Conservation (phyloP, 2,329 filamentous ascomycete species). For the Colletotrichum falcatum region DNA sequence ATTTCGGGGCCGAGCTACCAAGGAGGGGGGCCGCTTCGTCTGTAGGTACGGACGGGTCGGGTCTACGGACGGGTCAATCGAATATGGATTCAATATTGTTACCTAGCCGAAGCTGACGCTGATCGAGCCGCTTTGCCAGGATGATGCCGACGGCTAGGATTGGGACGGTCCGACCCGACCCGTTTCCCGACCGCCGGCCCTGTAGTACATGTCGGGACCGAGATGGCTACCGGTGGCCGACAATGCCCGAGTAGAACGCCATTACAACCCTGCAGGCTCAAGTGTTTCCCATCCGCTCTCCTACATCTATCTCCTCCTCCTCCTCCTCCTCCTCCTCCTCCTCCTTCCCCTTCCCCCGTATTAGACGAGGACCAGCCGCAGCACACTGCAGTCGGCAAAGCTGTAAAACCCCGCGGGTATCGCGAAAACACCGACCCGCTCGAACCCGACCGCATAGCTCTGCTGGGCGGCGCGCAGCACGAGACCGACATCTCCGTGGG, state of each 20-base stretch:
- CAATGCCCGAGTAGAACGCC: not conserved
- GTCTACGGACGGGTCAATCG: too few relatives aligned
- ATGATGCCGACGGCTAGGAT: not conserved
- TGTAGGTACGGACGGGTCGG: too few relatives aligned
- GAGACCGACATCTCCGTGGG: not conserved
- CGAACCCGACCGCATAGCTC: not conserved
- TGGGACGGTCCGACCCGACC: not conserved
- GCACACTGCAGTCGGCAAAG: not conserved
- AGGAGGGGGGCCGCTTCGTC: not conserved
- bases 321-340: not conserved
- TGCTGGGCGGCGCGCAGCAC: not conserved
- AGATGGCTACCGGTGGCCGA: not conserved
- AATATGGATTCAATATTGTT: not conserved
- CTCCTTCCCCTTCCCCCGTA: not conserved
- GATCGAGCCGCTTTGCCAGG: not conserved
- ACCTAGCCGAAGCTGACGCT: not conserved
- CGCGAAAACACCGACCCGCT: constrained; percentile 3
- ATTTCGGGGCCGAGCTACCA: not conserved
- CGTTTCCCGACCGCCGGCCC: not conserved
- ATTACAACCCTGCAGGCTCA: not conserved
- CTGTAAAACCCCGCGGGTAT: not conserved
- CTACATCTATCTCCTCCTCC: not conserved
- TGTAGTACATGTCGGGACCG: not conserved
- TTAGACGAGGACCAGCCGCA: not conserved
- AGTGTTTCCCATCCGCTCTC: not conserved